phyloP scores from a whole-genome alignment of 2,329 filamentous ascomycete species.

The Cladosporium halotolerans region DNA sequence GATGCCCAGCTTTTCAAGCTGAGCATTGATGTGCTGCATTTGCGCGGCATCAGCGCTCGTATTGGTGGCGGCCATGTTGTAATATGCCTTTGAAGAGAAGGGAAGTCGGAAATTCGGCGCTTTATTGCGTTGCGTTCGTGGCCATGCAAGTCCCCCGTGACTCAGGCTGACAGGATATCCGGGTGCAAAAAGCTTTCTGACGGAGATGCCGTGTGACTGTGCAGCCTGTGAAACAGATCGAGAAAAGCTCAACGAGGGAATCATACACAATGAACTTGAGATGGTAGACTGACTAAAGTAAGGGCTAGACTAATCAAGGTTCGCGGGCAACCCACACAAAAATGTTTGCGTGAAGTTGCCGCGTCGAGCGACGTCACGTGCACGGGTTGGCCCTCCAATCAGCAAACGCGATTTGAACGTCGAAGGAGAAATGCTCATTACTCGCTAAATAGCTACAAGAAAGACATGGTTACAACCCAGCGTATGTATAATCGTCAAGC shows the following conservation, averaged over 20 bases:
- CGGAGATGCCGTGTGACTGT: conserved; percentile 1
- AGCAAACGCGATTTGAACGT: background rate
- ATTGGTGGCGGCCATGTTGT: conserved; percentile 9
- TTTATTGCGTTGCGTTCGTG: conserved; percentile 9
- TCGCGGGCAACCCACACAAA: conserved; percentile 3
- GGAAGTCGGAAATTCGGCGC: background rate
- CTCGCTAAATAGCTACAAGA: background rate
- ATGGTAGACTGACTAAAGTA: background rate
- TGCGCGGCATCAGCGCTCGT: background rate
- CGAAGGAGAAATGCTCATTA: background rate
- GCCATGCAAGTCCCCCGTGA: conserved; percentile 11
- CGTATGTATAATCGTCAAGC: background rate
- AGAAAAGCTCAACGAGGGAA: conserved; percentile 3
- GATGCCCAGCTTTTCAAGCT: conserved; percentile 26
- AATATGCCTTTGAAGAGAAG: background rate
- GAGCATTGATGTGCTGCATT: conserved; percentile 20
- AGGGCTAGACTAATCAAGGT: conserved; percentile 3
- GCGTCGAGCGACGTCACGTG: background rate
- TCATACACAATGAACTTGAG: conserved; percentile 5
- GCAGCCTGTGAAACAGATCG: background rate
- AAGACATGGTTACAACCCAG: background rate
- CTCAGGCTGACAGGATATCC: conserved; percentile 12
- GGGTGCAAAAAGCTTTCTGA: conserved; percentile 12
- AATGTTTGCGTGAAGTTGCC: background rate
- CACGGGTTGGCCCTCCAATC: background rate